Conservation (phyloP, 2,329 filamentous ascomycete genomes). For the Aspergillus sp. region DNA sequence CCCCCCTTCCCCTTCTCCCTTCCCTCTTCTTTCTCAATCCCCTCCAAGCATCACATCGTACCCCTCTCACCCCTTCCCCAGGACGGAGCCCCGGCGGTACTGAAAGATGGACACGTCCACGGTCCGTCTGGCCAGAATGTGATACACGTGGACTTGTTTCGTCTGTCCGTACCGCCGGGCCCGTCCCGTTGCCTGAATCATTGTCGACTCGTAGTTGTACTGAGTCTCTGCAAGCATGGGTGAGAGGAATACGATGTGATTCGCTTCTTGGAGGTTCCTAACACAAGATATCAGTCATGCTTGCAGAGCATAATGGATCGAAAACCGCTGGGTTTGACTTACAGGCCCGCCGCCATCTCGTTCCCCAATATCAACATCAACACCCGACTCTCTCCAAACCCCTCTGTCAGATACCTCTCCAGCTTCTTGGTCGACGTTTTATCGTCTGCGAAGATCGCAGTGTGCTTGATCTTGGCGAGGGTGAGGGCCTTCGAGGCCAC, state of each 20-base stretch:
- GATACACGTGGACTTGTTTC: constrained; percentile 59
- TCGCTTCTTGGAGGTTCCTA: constrained; percentile 63
- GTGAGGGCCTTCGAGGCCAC: constrained; percentile 32
- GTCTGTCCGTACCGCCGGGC: constrained; percentile 58
- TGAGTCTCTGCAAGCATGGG: constrained; percentile 53
- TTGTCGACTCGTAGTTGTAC: constrained; percentile 56
- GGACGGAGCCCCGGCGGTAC: constrained; percentile 28
- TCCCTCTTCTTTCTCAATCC: background rate
- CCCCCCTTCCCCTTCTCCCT: background rate
- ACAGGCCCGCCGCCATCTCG: constrained; percentile 61
- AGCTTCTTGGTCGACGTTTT: constrained; percentile 36
- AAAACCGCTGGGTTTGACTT: constrained; percentile 33
- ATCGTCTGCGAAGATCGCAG: constrained; percentile 37
- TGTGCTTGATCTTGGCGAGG: constrained; percentile 30
- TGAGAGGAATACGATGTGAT: constrained; percentile 64
- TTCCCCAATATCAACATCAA: constrained; percentile 58
- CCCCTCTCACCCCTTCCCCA: constrained; percentile 24
- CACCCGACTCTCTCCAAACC: constrained; percentile 43
- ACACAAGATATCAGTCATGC: constrained; percentile 6
- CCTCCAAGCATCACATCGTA: too few relatives aligned
- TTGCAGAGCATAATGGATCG: constrained; percentile 3
- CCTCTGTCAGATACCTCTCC: constrained; percentile 40
- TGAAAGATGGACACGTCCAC: constrained; percentile 49
- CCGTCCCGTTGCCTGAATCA: constrained; percentile 65
- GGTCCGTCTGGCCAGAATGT: constrained; percentile 44